These are phyloP conservation scores for Colletotrichum paranaense DNA, from an alignment of 2,329 filamentous ascomycete genomes.

Conservation along the genomic window DNA sequence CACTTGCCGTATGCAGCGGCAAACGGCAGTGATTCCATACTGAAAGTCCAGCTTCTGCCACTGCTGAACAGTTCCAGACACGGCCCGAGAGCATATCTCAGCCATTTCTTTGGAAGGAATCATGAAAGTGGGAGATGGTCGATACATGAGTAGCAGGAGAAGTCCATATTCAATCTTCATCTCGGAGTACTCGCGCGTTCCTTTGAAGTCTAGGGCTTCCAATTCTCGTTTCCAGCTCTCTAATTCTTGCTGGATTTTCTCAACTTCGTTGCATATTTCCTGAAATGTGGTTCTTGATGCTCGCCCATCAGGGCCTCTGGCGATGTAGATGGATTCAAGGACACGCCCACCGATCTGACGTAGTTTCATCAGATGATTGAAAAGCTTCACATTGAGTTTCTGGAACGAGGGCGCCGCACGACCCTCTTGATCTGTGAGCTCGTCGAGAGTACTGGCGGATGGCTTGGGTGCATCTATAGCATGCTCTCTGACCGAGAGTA, in stretches of 20 bases:
- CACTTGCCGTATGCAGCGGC: slow-evolving; percentile 38
- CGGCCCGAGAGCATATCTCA: slow-evolving; percentile 38
- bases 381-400: slow-evolving; percentile 30
- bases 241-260: slow-evolving; percentile 34
- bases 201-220: slow-evolving; percentile 35
- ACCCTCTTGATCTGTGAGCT: slow-evolving; percentile 29
- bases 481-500: slow-evolving; percentile 40
- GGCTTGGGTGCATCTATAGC: slow-evolving; percentile 39
- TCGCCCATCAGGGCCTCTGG: slow-evolving; percentile 37
- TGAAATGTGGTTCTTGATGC: slow-evolving; percentile 38
- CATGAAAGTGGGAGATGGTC: slow-evolving; percentile 41
- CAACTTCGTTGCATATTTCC: slow-evolving; percentile 37
- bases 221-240: slow-evolving; percentile 38
- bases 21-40: slow-evolving; percentile 36
- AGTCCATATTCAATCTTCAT: slow-evolving; percentile 41
- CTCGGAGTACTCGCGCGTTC: slow-evolving; percentile 39
- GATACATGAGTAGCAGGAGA: slow-evolving; percentile 38
- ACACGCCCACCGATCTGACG: slow-evolving; percentile 39
- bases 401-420: slow-evolving; percentile 30
- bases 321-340: slow-evolving; percentile 41
- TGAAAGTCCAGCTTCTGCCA: slow-evolving; percentile 36
- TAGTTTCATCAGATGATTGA: slow-evolving; percentile 33
- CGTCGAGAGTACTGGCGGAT: slow-evolving; percentile 29
- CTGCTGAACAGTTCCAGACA: slow-evolving; percentile 37
- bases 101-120: slow-evolving; percentile 40